Percentiles rank a stretch among this genome's conserved stretches.
Conservation (phyloP, 768 basidiomycete genomes). For the Hirschioporus abietinus region DNA sequence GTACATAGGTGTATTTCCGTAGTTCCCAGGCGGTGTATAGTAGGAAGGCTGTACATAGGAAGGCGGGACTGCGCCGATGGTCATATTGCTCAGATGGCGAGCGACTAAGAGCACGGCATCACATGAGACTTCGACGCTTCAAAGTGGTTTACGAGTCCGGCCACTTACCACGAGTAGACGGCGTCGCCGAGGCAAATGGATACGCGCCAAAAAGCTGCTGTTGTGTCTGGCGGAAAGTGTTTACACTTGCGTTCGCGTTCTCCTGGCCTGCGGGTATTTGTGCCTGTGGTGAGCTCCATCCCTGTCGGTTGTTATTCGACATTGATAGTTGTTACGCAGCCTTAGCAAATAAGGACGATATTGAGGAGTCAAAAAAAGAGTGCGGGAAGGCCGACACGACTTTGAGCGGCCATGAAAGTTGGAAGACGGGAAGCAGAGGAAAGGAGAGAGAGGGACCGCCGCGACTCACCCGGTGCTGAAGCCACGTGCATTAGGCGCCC, state of each 20-base stretch:
- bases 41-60: constrained; percentile 59
- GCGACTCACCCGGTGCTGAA: neutral
- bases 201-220: constrained; percentile 63
- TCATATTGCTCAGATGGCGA: constrained; percentile 57
- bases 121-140: neutral
- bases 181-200: constrained; percentile 71
- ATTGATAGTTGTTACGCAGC: neutral
- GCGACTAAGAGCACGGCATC: constrained; percentile 40
- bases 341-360: neutral
- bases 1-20: constrained; percentile 49
- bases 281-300: neutral
- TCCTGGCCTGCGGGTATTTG: neutral
- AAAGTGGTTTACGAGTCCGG: constrained; percentile 18
- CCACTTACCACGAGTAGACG: constrained; percentile 64
- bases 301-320: neutral
- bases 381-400: too few relatives aligned
- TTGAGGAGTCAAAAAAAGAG: neutral
- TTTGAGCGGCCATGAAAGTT: neutral
- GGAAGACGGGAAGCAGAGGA: neutral
- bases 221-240: neutral
- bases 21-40: constrained; percentile 29
- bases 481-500: neutral
- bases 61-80: constrained; percentile 52
- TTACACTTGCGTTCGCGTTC: neutral
- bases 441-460: too few relatives aligned